Conservation (phyloP, 2,329 filamentous ascomycete species). For the Blastomyces percursus region DNA sequence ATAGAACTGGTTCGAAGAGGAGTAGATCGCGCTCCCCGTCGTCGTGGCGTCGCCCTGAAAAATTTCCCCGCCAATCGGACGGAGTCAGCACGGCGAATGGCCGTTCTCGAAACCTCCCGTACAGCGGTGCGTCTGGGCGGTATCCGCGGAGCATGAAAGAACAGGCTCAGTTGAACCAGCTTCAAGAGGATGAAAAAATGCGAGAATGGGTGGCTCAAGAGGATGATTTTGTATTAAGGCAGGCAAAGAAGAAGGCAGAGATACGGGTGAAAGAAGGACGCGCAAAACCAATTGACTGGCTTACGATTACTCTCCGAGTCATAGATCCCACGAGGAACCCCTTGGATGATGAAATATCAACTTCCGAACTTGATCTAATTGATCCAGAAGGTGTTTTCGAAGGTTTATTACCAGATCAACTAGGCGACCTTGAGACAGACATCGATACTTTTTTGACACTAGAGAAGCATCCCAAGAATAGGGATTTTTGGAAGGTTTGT, state of each 20-base stretch:
- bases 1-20: conserved; percentile 28
- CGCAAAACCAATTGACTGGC: conserved; percentile 84
- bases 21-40: conserved; percentile 34
- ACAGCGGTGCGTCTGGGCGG: conserved; percentile 15
- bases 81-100: conserved; percentile 12
- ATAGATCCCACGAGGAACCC: conserved; percentile 72
- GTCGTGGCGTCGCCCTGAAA: conserved; percentile 30
- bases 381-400: conserved; percentile 74
- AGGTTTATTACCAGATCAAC: conserved; percentile 53
- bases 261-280: conserved; percentile 86
- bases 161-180: conserved; percentile 39
- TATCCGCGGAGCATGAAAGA: conserved; percentile 25
- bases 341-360: conserved; percentile 70
- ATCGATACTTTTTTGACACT: conserved; percentile 69
- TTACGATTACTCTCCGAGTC: conserved; percentile 80
- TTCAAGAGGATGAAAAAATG: conserved; percentile 67
- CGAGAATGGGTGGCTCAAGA: conserved; percentile 84
- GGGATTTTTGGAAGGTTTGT: conserved; percentile 71
- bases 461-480: conserved; percentile 65
- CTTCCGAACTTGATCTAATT: conserved; percentile 66
- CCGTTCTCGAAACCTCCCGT: conserved; percentile 18
- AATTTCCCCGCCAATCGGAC: conserved; percentile 26
- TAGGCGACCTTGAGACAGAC: conserved; percentile 68
- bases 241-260: conserved; percentile 95
- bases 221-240: conserved; percentile 89